Percentiles rank a stretch among this genome's conserved stretches.
Evolutionary conservation across 129 eudicot species (phyloP).

Genomic region (Arctium lappa): DNA sequence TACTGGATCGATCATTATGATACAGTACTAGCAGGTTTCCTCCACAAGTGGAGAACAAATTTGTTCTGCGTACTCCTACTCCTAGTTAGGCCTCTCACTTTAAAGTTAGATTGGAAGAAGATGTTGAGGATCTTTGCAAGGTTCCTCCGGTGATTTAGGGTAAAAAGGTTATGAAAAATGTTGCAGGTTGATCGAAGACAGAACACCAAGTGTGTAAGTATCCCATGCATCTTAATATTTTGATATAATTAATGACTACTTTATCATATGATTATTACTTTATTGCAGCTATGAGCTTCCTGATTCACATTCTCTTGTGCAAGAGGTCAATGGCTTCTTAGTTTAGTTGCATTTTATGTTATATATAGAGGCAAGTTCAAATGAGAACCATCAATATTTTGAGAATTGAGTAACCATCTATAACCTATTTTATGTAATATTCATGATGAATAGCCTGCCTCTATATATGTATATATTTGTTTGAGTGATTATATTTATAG

Average conservation of each 20-base stretch:
- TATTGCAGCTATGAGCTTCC: conserved; percentile 57
- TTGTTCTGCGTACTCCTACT: conserved; percentile 2
- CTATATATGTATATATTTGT: not conserved
- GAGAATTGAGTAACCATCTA: not conserved
- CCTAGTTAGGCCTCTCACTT: not conserved
- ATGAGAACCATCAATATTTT: not conserved
- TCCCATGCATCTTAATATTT: not conserved
- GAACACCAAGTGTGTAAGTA: conserved; percentile 50
- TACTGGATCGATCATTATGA: not conserved
- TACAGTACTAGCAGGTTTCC: not conserved
- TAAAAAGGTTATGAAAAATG: not conserved
- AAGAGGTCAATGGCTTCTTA: conserved; percentile 27
- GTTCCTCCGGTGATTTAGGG: conserved; percentile 14
- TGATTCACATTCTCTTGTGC: conserved; percentile 45
- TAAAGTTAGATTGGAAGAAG: not conserved
- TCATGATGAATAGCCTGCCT: not conserved
- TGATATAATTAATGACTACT: not conserved
- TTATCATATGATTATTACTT: not conserved
- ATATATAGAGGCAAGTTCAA: not conserved
- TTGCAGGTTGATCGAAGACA: conserved; percentile 23
- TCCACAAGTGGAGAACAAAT: not conserved
- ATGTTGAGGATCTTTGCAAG: conserved; percentile 38
- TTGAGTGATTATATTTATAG: not conserved
- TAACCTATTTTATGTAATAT: not conserved
- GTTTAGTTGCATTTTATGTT: not conserved